Evolutionary conservation across 495 filamentous ascomycete genomes (phyloP).

Genomic region (Xylaria grammica): DNA sequence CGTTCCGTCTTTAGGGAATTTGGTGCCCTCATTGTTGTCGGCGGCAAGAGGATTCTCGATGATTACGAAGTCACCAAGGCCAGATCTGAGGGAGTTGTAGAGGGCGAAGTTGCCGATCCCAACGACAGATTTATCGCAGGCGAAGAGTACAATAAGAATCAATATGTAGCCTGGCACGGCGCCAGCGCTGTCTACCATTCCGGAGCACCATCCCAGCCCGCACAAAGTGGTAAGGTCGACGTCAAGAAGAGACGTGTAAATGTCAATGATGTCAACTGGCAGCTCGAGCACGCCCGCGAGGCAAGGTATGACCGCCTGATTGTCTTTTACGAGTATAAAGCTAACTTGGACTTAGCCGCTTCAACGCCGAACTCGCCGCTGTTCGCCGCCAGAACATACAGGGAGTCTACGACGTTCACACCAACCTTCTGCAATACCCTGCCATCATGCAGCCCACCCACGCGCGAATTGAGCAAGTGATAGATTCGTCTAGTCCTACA

Average conservation of each 20-base stretch:
- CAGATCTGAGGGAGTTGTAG: conserved; percentile 77
- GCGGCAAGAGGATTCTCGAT: conserved; percentile 81
- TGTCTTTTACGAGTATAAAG: conserved; percentile 29
- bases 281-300: conserved; percentile 88
- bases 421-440: conserved; percentile 87
- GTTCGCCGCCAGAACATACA: conserved; percentile 69
- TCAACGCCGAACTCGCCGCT: conserved; percentile 72
- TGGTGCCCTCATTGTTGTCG: conserved; percentile 90
- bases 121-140: conserved; percentile 75
- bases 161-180: conserved; percentile 98
- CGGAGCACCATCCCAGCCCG: conserved; percentile 74
- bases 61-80: conserved; percentile 87
- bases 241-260: conserved; percentile 81
- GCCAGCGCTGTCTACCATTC: conserved; percentile 95
- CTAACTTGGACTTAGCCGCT: conserved; percentile 62
- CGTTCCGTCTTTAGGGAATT: conserved; percentile 97
- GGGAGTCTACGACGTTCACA: conserved; percentile 91
- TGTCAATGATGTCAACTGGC: conserved; percentile 98
- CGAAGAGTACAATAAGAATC: conserved; percentile 87
- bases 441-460: conserved; percentile 89
- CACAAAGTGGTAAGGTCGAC: conserved; percentile 72
- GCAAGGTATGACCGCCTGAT: conserved; percentile 67
- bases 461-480: conserved; percentile 74
- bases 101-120: conserved; percentile 89
- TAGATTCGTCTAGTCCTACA: conserved; percentile 37